A percentile compares a stretch with the other conserved stretches of the same genome.
Conservation (phyloP, 2,329 filamentous ascomycete genomes). For the Colletotrichum sp. region DNA sequence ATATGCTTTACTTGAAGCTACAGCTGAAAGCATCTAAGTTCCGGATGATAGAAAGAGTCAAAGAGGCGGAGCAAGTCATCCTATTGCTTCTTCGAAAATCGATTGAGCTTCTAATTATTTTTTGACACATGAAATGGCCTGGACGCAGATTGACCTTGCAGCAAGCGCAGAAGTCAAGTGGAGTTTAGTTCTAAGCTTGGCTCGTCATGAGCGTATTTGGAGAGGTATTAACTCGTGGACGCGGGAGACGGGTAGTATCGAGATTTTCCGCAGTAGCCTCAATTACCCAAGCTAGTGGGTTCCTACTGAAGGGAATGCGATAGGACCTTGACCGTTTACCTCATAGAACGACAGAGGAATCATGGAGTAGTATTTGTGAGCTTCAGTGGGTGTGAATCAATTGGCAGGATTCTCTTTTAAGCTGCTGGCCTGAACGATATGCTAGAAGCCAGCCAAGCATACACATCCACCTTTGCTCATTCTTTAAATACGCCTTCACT, state of each 20-base stretch:
- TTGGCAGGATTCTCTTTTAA: not conserved
- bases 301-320: not conserved
- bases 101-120: fast-evolving
- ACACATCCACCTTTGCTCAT: not conserved
- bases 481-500: not conserved
- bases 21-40: not conserved
- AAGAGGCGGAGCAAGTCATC: not conserved
- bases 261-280: not conserved
- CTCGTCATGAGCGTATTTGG: not conserved
- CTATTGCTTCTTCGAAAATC: not conserved
- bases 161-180: not conserved
- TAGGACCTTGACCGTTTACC: not conserved
- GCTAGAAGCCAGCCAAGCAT: not conserved
- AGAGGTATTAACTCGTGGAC: not conserved
- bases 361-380: not conserved
- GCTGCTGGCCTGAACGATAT: not conserved
- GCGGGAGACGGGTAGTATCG: not conserved
- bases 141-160: not conserved
- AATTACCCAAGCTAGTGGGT: not conserved
- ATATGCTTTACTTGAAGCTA: not conserved
- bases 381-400: not conserved
- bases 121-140: not conserved
- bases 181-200: not conserved
- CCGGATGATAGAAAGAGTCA: not conserved
- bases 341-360: not conserved